Conservation (phyloP, 768 basidiomycete genomes). For the Rickenella mellea region DNA sequence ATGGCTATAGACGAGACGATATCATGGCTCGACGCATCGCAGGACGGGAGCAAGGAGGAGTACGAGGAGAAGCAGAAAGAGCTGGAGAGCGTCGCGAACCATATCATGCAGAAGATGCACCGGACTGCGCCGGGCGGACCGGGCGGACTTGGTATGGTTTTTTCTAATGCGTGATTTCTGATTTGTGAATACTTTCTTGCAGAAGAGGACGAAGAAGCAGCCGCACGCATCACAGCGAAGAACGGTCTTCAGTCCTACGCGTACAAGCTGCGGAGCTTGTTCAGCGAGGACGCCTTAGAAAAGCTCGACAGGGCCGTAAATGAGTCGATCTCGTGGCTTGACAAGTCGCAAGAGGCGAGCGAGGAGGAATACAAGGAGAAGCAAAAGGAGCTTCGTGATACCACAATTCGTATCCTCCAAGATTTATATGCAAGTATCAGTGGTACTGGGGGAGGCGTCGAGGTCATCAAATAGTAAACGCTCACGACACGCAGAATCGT, state of each 20-base stretch:
- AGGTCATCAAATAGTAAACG: slow-evolving; percentile 98
- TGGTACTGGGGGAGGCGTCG: slow-evolving; percentile 60
- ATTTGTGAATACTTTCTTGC: slow-evolving; percentile 7
- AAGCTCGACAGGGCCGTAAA: slow-evolving; percentile 76
- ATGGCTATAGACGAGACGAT: slow-evolving; percentile 74
- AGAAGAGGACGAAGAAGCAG: slow-evolving; percentile 84
- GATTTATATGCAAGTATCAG: slow-evolving; percentile 57
- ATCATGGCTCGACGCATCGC: slow-evolving; percentile 75
- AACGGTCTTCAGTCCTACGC: slow-evolving; percentile 90
- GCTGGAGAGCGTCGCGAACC: slow-evolving; percentile 71
- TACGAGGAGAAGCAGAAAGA: slow-evolving; percentile 92
- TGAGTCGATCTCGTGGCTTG: slow-evolving; percentile 80
- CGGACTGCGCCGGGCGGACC: slow-evolving; percentile 40
- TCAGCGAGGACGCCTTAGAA: slow-evolving; percentile 79
- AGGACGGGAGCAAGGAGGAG: slow-evolving; percentile 90
- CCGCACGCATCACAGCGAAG: slow-evolving; percentile 76
- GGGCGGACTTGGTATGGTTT: slow-evolving; percentile 18
- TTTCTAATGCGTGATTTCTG: no score
- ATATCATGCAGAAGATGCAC: slow-evolving; percentile 70
- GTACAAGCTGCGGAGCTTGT: slow-evolving; percentile 89
- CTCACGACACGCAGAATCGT: slow-evolving; percentile 92
- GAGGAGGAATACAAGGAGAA: slow-evolving; percentile 90
- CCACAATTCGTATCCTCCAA: slow-evolving; percentile 68
- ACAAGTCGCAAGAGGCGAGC: slow-evolving; percentile 77
- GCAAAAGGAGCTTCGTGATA: slow-evolving; percentile 84